Percentiles rank a stretch among this genome's conserved stretches.
phyloP scores from a whole-genome alignment of 306 rosid species.

The Hippophae tibetana region DNA sequence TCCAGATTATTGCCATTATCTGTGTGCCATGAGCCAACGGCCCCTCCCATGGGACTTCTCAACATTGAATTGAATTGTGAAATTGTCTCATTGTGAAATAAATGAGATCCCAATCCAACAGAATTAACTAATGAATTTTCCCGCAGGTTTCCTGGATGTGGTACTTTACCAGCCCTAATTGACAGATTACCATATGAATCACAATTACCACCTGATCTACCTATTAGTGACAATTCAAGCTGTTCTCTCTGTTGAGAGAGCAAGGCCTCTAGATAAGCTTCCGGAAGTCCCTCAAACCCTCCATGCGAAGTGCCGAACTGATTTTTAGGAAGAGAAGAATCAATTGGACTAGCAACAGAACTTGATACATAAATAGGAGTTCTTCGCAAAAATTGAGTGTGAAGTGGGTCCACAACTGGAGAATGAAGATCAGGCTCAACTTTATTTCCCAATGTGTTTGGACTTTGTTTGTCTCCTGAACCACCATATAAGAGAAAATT shows the following conservation, averaged over 20 bases:
- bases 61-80: constrained; percentile 43
- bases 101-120: constrained; percentile 46
- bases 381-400: constrained; percentile 46
- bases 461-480: constrained; percentile 26
- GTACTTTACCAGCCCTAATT: constrained; percentile 45
- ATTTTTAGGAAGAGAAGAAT: constrained; percentile 45
- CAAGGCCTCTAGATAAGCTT: constrained; percentile 64
- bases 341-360: constrained; percentile 39
- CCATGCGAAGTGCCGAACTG: constrained; percentile 45
- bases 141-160: constrained; percentile 52
- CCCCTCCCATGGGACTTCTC: constrained; percentile 59
- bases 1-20: constrained; percentile 54
- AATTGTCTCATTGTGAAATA: constrained; percentile 55
- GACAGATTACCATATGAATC: constrained; percentile 49
- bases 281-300: constrained; percentile 58
- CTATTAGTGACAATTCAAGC: constrained; percentile 56
- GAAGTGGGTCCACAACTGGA: constrained; percentile 35
- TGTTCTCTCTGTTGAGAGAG: constrained; percentile 73
- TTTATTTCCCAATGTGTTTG: constrained; percentile 36
- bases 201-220: constrained; percentile 48
- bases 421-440: constrained; percentile 41
- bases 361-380: constrained; percentile 46
- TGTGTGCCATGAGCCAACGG: constrained; percentile 48
- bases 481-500: background rate
- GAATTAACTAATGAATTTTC: constrained; percentile 46